Evolutionary conservation across 225 moss, liverwort and hornwort genomes (phyloP).

Genomic region (Marchantia paleacea): DNA sequence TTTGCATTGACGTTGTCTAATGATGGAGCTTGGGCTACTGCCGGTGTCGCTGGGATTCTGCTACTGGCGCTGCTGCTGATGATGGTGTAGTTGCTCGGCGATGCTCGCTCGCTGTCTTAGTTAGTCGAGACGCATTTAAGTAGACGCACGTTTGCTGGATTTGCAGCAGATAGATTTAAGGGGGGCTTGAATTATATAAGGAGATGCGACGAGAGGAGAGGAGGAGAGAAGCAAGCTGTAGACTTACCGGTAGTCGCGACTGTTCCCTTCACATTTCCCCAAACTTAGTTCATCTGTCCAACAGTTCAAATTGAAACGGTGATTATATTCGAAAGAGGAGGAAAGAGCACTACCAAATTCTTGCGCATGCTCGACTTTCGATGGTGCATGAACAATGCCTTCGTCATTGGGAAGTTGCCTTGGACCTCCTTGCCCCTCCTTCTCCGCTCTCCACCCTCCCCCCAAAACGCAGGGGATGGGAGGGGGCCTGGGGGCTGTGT

Average conservation of each 20-base stretch:
- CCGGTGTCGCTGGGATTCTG: not conserved
- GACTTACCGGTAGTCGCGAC: not conserved
- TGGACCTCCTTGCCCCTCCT: too few relatives aligned
- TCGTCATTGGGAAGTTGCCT: constrained; percentile 6
- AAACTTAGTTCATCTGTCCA: constrained; percentile 7
- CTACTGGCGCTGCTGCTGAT: not conserved
- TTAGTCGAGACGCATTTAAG: not conserved
- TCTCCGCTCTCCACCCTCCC: too few relatives aligned
- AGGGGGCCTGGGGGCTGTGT: too few relatives aligned
- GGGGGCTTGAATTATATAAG: not conserved
- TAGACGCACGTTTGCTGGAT: constrained; percentile 6
- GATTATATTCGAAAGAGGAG: not conserved
- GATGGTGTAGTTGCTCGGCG: not conserved
- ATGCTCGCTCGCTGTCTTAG: not conserved
- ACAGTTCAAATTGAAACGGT: constrained; percentile 13
- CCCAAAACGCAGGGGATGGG: not conserved
- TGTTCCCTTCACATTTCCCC: constrained; percentile 1
- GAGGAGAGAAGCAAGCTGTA: not conserved
- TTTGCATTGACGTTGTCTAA: not conserved
- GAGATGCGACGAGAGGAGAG: not conserved
- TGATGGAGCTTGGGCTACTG: not conserved
- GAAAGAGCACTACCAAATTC: not conserved
- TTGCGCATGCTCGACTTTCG: constrained; percentile 1
- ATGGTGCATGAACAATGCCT: constrained; percentile 3
- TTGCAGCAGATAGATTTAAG: not conserved